These are phyloP conservation scores for Tylopilus sp. DNA, from an alignment of 1,284 basidiomycete species.

Conservation along the genomic window DNA sequence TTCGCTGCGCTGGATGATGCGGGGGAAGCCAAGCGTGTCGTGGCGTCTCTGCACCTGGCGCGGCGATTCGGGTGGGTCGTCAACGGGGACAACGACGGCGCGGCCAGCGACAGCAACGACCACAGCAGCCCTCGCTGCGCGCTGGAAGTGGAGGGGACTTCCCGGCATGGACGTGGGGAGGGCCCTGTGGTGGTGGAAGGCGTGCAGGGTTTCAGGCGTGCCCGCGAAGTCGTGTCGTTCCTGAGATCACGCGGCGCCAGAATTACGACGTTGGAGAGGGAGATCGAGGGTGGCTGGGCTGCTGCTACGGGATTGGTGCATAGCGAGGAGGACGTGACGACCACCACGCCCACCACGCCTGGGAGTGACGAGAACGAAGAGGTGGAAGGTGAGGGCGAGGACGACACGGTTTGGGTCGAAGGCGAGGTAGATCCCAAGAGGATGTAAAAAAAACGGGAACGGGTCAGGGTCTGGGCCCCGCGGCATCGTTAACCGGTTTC, in stretches of 20 bases:
- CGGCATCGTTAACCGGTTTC: no score
- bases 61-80: conserved; percentile 45
- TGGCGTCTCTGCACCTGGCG: conserved; percentile 60
- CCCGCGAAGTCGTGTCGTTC: conserved; percentile 59
- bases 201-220: conserved; percentile 51
- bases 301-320: conserved; percentile 37
- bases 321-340: conserved; percentile 56
- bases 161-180: conserved; percentile 14
- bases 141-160: conserved; percentile 11
- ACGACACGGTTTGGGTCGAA: conserved; percentile 38
- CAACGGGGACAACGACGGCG: no score
- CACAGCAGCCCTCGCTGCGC: background rate
- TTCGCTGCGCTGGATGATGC: conserved; percentile 60
- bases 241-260: conserved; percentile 60
- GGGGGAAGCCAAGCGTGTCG: conserved; percentile 44
- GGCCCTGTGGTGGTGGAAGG: conserved; percentile 15
- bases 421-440: conserved; percentile 18
- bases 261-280: conserved; percentile 47
- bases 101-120: no score
- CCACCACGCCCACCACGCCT: conserved; percentile 3
- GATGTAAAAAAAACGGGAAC: conserved; percentile 1
- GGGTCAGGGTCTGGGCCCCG: conserved; percentile 2
- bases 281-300: conserved; percentile 58
- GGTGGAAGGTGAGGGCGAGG: conserved; percentile 24
- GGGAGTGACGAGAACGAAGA: conserved; percentile 34